Evolutionary conservation across 108 stramenopile genomes (phyloP), one percentile per base, ranked within the genome.

Genomic region (Skeletonema costatum): DNA sequence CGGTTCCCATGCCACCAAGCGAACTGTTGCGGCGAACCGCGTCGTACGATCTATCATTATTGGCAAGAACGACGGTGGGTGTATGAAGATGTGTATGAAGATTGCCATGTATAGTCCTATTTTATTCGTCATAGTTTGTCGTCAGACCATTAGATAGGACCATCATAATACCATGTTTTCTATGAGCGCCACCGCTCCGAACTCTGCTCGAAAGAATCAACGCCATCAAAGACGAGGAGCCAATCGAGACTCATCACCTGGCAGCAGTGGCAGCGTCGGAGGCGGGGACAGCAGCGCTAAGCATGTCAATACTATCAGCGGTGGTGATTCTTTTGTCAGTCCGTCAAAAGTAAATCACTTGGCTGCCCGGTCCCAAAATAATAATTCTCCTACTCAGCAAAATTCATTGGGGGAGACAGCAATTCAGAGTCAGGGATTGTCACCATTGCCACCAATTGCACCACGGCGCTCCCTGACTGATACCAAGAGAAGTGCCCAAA

Each of bases 181-280:
- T 5, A 39, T 64, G 63, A 35, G 63, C 17, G 63, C 38, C 63
- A 64, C 63, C 2, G 38, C 63, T 0, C 63, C 63, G 33, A 64
- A 17, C 21, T 19, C 31, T 5, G 38, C 63, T 17, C 63, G 36
- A 17, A 64, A 64, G 11, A 38, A 64, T 2, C 21, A 53, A 25
- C 53, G 53, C 25, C 4, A 25, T 25, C 19, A 56, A 56, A 0
- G 19, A 25, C 53, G 25, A 51, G 19, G 50, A 56, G 21, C 53
- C 5, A 53, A 14, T 44, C 16, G 14, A 44, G 42, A 53, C 0
- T 29, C 62, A 4, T 35, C 41, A 21, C 17, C 63, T 4, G 0
- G 21, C 32, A 17, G 1, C 21, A 35, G 21, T 33, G 38, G n/a
- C 63, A 35, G 30, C 25, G 36, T 7, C 36, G 19, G n/a, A 36